Evolutionary conservation across 176 grass and related monocot species (phyloP), one percentile per base, ranked within the genome.

Genomic region (Carex kokanica): DNA sequence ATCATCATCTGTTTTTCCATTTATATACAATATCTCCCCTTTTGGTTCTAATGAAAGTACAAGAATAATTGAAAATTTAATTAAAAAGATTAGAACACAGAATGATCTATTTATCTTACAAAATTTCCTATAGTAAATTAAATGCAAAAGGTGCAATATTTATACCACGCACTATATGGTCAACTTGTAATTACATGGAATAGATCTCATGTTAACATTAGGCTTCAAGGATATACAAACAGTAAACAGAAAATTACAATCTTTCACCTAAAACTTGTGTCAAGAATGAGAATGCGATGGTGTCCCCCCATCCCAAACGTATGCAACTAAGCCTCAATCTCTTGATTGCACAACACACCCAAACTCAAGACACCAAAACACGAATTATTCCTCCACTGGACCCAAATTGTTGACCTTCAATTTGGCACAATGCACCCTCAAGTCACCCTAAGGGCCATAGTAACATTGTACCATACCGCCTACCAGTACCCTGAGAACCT

Each of bases 1-100:
- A 74, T 89, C 95, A 78, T 91, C 85, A 85, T 94, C 92, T 71
- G 83, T 89, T 90, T 92, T 91, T 64, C 95, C 95, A 85, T 85
- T 90, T 78, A 97, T 91, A 83, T 79, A 90, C 72, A 97, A 85
- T 80, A 94, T 73, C 65, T 97, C 88, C 58, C 92, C 87, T 82
- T 87, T 88, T 8, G 92, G 87, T 62, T 93, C 95, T 97, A 83
- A 85, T 77, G 53, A 34, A 74, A 38, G 80, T 74, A n/a, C 8
- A 17, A 89, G 61, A 85, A 47, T 70, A 25, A 60, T 56, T 81
- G 57, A 62, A 45, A 89, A 5, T 60, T 29, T 13, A 84, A n/a
- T 82, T 15, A 31, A 54, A 29, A 61, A 21, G 29, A 20, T 24
- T 4, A 55, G 56, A 64, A 14, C 17, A 83, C 54, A 73, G 16